A percentile compares a stretch with the other conserved stretches of the same genome.
Evolutionary conservation across 306 rosid species (phyloP).

Genomic region (Rosa persica): DNA sequence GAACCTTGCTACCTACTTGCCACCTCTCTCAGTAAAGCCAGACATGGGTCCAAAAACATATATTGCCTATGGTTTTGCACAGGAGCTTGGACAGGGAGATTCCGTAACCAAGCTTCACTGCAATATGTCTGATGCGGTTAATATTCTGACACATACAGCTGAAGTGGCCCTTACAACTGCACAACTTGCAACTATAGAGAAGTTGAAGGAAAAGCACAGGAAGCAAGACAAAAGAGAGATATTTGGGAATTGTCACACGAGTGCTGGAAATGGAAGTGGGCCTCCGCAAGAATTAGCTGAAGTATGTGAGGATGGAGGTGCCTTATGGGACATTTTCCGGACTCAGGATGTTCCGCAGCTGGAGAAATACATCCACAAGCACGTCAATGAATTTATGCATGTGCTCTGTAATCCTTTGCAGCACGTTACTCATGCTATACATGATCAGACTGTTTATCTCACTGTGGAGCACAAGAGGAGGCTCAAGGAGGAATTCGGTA

Average conservation of each 20-base stretch:
- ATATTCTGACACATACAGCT: slow-evolving; percentile 68
- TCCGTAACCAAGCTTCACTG: slow-evolving; percentile 95
- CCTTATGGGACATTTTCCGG: slow-evolving; percentile 88
- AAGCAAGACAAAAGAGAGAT: slow-evolving; percentile 59
- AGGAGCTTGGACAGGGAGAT: slow-evolving; percentile 90
- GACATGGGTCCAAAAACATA: slow-evolving; percentile 92
- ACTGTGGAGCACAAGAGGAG: slow-evolving; percentile 61
- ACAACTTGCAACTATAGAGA: slow-evolving; percentile 20
- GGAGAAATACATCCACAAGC: slow-evolving; percentile 65
- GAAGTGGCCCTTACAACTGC: slow-evolving; percentile 29
- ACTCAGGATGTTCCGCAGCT: slow-evolving; percentile 75
- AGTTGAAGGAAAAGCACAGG: slow-evolving; percentile 38
- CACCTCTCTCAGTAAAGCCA: slow-evolving; percentile 36
- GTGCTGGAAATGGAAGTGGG: not conserved
- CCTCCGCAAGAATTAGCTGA: not conserved
- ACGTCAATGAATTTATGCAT: slow-evolving; percentile 76
- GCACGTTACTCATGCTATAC: slow-evolving; percentile 69
- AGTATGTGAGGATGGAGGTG: slow-evolving; percentile 45
- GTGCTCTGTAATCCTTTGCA: slow-evolving; percentile 47
- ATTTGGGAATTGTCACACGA: slow-evolving; percentile 17
- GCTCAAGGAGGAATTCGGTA: slow-evolving; percentile 72
- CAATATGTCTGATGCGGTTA: slow-evolving; percentile 85
- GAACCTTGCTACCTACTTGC: slow-evolving; percentile 55
- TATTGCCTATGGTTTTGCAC: slow-evolving; percentile 75
- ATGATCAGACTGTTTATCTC: slow-evolving; percentile 70